These are phyloP conservation scores for Bertia moriformis DNA, from an alignment of 2,329 filamentous ascomycete genomes.

Conservation along the genomic window DNA sequence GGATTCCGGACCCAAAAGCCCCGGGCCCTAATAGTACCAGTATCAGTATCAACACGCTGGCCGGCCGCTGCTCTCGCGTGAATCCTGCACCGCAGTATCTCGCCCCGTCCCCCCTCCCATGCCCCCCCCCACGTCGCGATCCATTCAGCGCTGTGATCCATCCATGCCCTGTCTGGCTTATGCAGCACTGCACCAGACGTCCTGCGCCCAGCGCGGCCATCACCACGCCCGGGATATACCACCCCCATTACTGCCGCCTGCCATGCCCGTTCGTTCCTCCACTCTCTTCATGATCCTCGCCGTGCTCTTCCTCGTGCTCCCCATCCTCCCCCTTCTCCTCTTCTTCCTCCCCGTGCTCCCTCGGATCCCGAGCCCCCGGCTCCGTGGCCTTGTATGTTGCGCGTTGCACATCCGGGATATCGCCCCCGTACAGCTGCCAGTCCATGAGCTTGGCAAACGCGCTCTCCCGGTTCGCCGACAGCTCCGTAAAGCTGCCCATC, in stretches of 20 bases:
- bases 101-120: neutral
- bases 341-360: constrained; percentile 18
- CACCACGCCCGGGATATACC: neutral
- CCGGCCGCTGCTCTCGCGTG: too few species aligned
- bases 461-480: constrained; percentile 60
- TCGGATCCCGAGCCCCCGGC: constrained; percentile 14
- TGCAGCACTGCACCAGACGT: neutral
- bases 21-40: too few species aligned
- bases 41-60: too few species aligned
- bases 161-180: neutral
- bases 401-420: constrained; percentile 29
- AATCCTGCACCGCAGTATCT: too few species aligned
- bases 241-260: neutral
- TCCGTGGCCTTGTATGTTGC: constrained; percentile 18
- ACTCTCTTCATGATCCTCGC: too few species aligned
- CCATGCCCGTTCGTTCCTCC: too few species aligned
- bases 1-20: too few species aligned
- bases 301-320: constrained; percentile 3
- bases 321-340: constrained; percentile 9
- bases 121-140: neutral
- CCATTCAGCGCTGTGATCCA: neutral
- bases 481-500: constrained; percentile 67
- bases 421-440: constrained; percentile 88
- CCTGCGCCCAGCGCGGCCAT: too few species aligned
- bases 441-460: constrained; percentile 95